These are phyloP conservation scores for Cladosporium sphaerospermum DNA, from an alignment of 2,329 filamentous ascomycete species.

Conservation along the genomic window DNA sequence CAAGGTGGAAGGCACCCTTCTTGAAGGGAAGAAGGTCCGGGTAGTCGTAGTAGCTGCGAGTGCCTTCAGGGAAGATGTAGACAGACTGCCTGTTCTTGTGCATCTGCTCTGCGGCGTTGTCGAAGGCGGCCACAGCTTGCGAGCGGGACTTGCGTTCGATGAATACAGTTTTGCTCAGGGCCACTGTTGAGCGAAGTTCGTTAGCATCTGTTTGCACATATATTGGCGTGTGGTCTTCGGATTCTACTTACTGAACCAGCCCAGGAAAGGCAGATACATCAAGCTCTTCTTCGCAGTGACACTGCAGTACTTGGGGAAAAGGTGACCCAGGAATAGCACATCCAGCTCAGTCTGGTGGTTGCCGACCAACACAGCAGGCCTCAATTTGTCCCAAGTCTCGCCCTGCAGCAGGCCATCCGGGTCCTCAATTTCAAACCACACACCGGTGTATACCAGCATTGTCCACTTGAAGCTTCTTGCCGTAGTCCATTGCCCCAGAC, in stretches of 20 bases:
- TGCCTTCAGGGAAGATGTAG: constrained; percentile 88
- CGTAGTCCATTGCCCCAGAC: constrained; percentile 78
- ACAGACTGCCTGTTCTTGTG: constrained; percentile 59
- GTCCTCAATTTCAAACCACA: constrained; percentile 66
- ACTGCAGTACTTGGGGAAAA: constrained; percentile 87
- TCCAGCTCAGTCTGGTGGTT: constrained; percentile 95
- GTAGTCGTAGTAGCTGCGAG: constrained; percentile 77
- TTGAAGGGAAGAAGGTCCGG: constrained; percentile 90
- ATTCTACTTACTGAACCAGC: constrained; percentile 68
- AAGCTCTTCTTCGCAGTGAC: constrained; percentile 88
- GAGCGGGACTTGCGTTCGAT: constrained; percentile 84
- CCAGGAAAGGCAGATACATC: constrained; percentile 73
- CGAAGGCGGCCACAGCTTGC: constrained; percentile 79
- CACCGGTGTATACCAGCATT: constrained; percentile 69
- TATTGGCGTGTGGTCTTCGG: neutral
- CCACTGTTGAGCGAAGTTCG: constrained; percentile 43
- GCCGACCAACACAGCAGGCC: constrained; percentile 84
- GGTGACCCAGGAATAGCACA: constrained; percentile 78
- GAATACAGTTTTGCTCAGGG: constrained; percentile 82
- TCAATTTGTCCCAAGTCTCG: constrained; percentile 37
- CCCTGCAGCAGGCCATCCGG: constrained; percentile 51
- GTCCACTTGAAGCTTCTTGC: constrained; percentile 72
- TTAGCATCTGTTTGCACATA: neutral
- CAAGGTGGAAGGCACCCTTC: constrained; percentile 96
- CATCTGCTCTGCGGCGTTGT: constrained; percentile 76